Percentiles rank a stretch among this genome's conserved stretches.
Evolutionary conservation across 352 stramenopile genomes (phyloP).

Genomic region (Phytophthora boehmeriae): DNA sequence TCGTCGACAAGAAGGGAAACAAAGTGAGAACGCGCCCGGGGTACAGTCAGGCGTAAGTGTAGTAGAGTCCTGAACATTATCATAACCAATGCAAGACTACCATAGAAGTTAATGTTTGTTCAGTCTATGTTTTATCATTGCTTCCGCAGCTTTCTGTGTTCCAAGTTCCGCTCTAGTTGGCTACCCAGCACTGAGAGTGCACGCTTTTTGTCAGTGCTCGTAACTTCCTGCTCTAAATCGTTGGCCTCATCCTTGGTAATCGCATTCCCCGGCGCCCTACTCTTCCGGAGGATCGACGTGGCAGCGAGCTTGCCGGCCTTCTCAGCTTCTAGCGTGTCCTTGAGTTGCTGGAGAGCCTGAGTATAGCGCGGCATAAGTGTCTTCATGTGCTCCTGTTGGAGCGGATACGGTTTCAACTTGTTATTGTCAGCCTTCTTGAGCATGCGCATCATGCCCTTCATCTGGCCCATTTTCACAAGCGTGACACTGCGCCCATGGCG

Average conservation of each 20-base stretch:
- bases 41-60: constrained; percentile 5
- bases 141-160: constrained; percentile 43
- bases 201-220: constrained; percentile 56
- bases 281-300: constrained; percentile 44
- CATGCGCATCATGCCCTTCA: constrained; percentile 82
- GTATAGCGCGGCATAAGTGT: constrained; percentile 79
- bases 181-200: constrained; percentile 56
- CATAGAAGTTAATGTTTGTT: constrained; percentile 17
- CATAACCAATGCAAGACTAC: constrained; percentile 17
- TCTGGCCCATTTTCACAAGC: constrained; percentile 84
- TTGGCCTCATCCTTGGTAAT: constrained; percentile 10
- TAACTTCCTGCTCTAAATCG: constrained; percentile 38
- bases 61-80: constrained; percentile 7
- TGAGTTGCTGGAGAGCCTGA: constrained; percentile 69
- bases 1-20: constrained; percentile 18
- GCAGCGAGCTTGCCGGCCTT: constrained; percentile 67
- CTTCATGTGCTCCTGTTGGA: constrained; percentile 81
- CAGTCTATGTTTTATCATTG: constrained; percentile 42
- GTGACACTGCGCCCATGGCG: constrained; percentile 75
- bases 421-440: constrained; percentile 85
- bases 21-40: constrained; percentile 1
- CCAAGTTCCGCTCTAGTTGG: constrained; percentile 67
- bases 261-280: constrained; percentile 11
- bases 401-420: constrained; percentile 66
- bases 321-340: constrained; percentile 80